Conservation (phyloP, 225 moss, liverwort and hornwort species). For the Neckera pumila region DNA sequence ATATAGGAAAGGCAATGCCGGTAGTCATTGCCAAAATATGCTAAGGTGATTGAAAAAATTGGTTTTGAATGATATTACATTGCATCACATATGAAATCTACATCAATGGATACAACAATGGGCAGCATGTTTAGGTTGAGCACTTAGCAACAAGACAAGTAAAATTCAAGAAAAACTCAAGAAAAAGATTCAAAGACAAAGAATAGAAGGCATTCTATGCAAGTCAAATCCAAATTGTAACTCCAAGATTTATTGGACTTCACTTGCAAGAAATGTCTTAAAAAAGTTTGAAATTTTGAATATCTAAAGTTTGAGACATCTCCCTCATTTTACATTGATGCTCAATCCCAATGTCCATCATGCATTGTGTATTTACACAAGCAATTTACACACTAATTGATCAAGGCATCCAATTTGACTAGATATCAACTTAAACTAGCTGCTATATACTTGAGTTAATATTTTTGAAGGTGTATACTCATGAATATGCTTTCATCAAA, state of each 20-base stretch:
- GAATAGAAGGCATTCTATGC: background rate
- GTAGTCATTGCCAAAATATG: background rate
- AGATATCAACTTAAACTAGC: background rate
- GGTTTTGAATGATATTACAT: background rate
- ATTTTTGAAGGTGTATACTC: background rate
- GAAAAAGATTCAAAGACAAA: background rate
- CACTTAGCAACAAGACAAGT: background rate
- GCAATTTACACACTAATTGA: background rate
- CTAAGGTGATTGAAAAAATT: background rate
- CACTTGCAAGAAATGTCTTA: too few relatives aligned
- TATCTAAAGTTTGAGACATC: background rate
- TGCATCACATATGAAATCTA: background rate
- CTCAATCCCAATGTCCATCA: background rate
- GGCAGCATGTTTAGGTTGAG: background rate
- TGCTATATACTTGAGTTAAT: background rate
- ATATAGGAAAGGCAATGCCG: accelerated
- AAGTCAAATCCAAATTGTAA: background rate
- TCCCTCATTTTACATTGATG: background rate
- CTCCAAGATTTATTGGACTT: background rate
- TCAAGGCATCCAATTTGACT: background rate
- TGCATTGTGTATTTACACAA: background rate
- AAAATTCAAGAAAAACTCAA: background rate
- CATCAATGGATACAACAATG: background rate
- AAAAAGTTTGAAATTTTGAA: background rate
- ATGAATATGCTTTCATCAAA: background rate